Evolutionary conservation across 1,284 basidiomycete species (phyloP).

Genomic region (Ceratobasidium sp.): DNA sequence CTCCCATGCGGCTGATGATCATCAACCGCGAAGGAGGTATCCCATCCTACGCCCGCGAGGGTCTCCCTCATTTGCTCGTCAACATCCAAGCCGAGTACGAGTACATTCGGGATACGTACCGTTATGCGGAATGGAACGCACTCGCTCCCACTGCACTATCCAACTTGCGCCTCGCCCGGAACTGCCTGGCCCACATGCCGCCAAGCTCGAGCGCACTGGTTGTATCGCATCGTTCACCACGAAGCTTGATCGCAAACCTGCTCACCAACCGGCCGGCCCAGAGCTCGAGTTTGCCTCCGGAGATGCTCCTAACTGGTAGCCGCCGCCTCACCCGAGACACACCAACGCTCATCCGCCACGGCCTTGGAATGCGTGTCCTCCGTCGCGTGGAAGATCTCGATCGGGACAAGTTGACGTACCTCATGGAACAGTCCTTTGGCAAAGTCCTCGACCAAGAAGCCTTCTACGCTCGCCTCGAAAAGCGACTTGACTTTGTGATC

Average conservation of each 20-base stretch:
- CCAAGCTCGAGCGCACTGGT: slow-evolving; percentile 91
- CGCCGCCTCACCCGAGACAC: slow-evolving; percentile 86
- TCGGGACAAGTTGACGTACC: slow-evolving; percentile 71
- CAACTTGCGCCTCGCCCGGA: slow-evolving; percentile 86
- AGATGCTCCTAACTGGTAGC: slow-evolving; percentile 79
- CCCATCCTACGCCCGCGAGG: slow-evolving; percentile 94
- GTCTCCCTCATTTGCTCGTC: slow-evolving; percentile 94
- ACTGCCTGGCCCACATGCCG: slow-evolving; percentile 93
- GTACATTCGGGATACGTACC: slow-evolving; percentile 87
- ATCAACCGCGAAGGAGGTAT: slow-evolving; percentile 98
- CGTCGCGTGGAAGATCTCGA: slow-evolving; percentile 71
- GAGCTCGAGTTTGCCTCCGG: slow-evolving; percentile 92
- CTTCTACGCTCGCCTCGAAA: slow-evolving; percentile 82
- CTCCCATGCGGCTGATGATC: slow-evolving; percentile 93
- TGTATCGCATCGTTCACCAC: slow-evolving; percentile 96
- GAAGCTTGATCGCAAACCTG: slow-evolving; percentile 93
- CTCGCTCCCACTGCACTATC: slow-evolving; percentile 86
- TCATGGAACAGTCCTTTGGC: slow-evolving; percentile 89
- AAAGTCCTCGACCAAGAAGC: slow-evolving; percentile 73
- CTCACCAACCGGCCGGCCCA: slow-evolving; percentile 99
- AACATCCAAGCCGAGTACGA: slow-evolving; percentile 90
- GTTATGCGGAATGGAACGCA: slow-evolving; percentile 72
- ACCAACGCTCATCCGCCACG: slow-evolving; percentile 90
- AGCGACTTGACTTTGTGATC: slow-evolving; percentile 88
- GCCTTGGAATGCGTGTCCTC: slow-evolving; percentile 85